Evolutionary conservation across 805 yeast species (phyloP).

Genomic region (Torulaspora delbrueckii): DNA sequence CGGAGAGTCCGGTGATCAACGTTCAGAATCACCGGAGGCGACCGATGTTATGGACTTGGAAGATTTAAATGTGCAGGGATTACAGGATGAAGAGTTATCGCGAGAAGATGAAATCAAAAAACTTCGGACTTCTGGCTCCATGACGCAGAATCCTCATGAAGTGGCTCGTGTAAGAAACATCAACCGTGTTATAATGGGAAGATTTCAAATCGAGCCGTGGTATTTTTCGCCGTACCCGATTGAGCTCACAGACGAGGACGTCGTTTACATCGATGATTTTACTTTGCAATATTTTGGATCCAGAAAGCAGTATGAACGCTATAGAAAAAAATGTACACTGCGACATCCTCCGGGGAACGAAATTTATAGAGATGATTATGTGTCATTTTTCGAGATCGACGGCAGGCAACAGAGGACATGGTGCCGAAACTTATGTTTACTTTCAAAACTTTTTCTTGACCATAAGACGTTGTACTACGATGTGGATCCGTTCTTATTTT

Average conservation of each 20-base stretch:
- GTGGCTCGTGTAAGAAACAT: constrained; percentile 88
- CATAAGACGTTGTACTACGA: constrained; percentile 96
- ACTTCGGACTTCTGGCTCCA: constrained; percentile 90
- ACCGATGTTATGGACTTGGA: constrained; percentile 80
- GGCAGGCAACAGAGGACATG: constrained; percentile 94
- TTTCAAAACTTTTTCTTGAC: constrained; percentile 87
- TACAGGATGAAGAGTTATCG: constrained; percentile 62
- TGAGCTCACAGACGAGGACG: constrained; percentile 89
- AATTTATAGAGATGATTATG: constrained; percentile 86
- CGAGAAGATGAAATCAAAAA: constrained; percentile 91
- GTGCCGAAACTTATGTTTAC: constrained; percentile 90
- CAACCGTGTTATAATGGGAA: constrained; percentile 74
- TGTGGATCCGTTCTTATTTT: constrained; percentile 94
- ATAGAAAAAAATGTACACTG: constrained; percentile 78
- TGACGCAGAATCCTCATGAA: constrained; percentile 86
- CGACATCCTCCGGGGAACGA: constrained; percentile 99
- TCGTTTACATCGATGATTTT: constrained; percentile 85
- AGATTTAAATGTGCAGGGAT: constrained; percentile 78
- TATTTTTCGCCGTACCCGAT: constrained; percentile 96
- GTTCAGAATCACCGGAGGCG: constrained; percentile 32
- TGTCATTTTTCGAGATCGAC: constrained; percentile 95
- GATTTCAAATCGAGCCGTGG: constrained; percentile 96
- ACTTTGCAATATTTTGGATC: constrained; percentile 86
- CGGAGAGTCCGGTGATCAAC: constrained; percentile 9
- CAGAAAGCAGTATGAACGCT: constrained; percentile 85